A percentile compares a stretch with the other conserved stretches of the same genome.
These are phyloP conservation scores for Dinochytrium kinnereticum DNA, from an alignment of 371 early-diverging fungal genomes.

Conservation along the genomic window DNA sequence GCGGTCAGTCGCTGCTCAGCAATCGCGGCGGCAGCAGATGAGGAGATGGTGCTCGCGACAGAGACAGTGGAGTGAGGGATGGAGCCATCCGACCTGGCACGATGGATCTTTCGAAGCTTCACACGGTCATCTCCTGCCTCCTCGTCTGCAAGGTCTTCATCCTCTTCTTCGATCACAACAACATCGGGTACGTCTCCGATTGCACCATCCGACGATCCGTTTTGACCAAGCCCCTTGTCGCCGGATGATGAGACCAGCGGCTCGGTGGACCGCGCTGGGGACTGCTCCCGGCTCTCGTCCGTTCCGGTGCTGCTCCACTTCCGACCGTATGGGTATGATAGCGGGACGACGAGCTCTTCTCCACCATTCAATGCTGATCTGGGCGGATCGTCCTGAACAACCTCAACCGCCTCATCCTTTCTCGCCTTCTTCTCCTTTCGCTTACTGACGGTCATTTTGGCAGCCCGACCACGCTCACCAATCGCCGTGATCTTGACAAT, in stretches of 20 bases:
- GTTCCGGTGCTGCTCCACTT: not conserved
- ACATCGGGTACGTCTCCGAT: too few relatives aligned
- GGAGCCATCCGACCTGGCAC: not conserved
- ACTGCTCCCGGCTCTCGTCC: not conserved
- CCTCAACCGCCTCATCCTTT: not conserved
- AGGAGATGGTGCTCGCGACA: not conserved
- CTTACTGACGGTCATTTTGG: not conserved
- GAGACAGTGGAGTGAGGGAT: not conserved
- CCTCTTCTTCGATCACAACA: too few relatives aligned
- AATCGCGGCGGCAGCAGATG: slow-evolving; percentile 1
- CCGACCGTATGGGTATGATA: not conserved
- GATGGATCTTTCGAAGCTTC: not conserved
- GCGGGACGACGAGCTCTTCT: not conserved
- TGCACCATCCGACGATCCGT: too few relatives aligned
- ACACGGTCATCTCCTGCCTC: too few relatives aligned
- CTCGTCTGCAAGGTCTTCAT: too few relatives aligned
- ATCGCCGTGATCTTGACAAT: not conserved
- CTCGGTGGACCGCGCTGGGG: not conserved
- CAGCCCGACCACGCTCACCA: not conserved
- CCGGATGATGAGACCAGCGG: not conserved
- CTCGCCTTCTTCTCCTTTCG: not conserved
- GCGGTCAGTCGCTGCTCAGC: not conserved
- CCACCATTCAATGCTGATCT: too few relatives aligned
- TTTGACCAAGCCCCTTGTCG: not conserved
- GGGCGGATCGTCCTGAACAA: not conserved